Conservation (phyloP, 257 asterid genomes). For the Mentha longifolia region DNA sequence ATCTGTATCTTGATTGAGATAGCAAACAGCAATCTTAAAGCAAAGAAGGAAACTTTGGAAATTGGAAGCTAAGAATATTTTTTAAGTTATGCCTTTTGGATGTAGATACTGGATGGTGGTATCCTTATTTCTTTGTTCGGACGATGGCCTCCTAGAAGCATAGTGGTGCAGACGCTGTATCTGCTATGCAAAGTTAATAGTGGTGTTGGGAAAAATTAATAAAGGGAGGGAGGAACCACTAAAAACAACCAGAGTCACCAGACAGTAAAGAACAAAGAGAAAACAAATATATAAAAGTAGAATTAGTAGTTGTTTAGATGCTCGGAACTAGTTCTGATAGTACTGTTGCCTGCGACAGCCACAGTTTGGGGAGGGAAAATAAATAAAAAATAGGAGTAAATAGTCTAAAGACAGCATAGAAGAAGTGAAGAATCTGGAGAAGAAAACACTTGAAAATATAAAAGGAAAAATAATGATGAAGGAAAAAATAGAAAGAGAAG, state of each 20-base stretch:
- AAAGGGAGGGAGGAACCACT: neutral
- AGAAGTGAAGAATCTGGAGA: neutral
- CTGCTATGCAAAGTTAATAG: neutral
- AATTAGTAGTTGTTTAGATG: neutral
- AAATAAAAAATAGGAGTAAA: neutral
- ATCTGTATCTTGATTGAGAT: slow-evolving; percentile 4
- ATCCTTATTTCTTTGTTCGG: neutral
- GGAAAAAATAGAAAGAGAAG: neutral
- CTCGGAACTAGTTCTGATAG: neutral
- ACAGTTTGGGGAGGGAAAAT: neutral
- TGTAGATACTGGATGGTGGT: neutral
- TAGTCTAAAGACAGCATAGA: neutral
- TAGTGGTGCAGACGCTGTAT: neutral
- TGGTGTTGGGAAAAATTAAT: neutral
- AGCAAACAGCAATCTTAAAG: slow-evolving; percentile 2
- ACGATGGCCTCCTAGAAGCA: neutral
- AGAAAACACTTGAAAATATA: neutral
- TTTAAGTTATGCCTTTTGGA: neutral
- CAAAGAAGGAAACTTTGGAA: slow-evolving; percentile 5
- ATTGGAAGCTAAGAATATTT: neutral
- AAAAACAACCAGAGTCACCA: neutral
- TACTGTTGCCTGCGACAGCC: neutral
- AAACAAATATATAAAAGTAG: neutral
- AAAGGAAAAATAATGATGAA: neutral
- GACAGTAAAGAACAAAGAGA: neutral